Evolutionary conservation across 23 red algal species (phyloP).

Genomic region (Gracilaria gracilis): DNA sequence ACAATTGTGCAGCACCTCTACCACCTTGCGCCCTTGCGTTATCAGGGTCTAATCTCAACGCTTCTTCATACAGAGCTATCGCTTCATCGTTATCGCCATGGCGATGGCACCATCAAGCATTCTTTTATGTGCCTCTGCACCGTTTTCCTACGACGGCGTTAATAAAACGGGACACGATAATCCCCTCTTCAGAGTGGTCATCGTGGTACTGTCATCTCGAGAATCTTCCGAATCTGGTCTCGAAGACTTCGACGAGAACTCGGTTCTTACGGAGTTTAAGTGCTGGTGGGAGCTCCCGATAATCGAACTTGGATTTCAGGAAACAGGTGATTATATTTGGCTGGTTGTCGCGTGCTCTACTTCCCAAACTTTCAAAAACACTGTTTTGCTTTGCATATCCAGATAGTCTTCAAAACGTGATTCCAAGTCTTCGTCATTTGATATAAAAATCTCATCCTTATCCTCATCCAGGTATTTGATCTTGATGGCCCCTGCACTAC

Average conservation of each 20-base stretch:
- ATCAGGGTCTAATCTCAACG: constrained; percentile 46
- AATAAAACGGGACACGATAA: background rate
- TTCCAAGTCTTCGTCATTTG: constrained; percentile 74
- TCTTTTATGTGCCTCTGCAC: constrained; percentile 45
- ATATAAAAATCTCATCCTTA: constrained; percentile 67
- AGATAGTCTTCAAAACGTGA: constrained; percentile 66
- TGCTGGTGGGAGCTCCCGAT: constrained; percentile 30
- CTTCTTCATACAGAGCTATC: constrained; percentile 55
- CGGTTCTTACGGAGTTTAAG: background rate
- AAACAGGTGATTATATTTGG: constrained; percentile 59
- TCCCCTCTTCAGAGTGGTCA: background rate
- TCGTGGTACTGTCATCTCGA: background rate
- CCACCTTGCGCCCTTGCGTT: constrained; percentile 62
- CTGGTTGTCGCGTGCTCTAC: constrained; percentile 18
- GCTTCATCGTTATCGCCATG: constrained; percentile 59
- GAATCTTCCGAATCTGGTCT: constrained; percentile 6
- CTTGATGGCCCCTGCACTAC: constrained; percentile 52
- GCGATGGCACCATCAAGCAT: constrained; percentile 67
- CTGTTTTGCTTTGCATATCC: constrained; percentile 44
- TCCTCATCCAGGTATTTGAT: constrained; percentile 81
- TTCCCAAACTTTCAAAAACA: constrained; percentile 47
- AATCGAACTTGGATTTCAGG: constrained; percentile 47
- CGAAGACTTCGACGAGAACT: background rate
- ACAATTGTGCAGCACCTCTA: constrained; percentile 65
- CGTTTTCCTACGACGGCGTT: constrained; percentile 42